Base-by-base conservation (phyloP, 345 rosid genomes). In the Eucalyptus curtisii region DNA sequence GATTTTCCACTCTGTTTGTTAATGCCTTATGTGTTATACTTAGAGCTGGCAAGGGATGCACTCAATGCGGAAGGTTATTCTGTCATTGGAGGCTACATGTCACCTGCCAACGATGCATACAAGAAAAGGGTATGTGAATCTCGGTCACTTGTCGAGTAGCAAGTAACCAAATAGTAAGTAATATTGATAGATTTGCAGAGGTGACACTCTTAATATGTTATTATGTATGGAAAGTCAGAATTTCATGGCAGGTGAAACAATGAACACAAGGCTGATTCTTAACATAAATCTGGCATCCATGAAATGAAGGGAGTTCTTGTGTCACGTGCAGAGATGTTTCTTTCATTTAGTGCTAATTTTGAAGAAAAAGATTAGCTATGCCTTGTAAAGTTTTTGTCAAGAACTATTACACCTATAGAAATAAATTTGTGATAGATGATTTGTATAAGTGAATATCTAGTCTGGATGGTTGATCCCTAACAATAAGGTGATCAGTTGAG, bases 21-120 rank as follows among this genome's bases (percentile, higher is more conserved):
- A 33, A n/a, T 57, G 48, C 25, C 81, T 57, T 86, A 86, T 88
- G 42, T 91, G 90, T 89, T 8, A 55, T 90, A 76, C 48, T 86
- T 91, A 97, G 99, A 98, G 93, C 90, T 98, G 89, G 99, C 97
- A 4, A 95, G 96, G 90, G 99, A 96, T 91, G 96, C 96, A 31
- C 88, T 98, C 88, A 94, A 88, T 49, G 93, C 90, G 11, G 92
- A 93, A 87, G 97, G 97, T 44, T 95, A 89, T 90, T 92, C 86
- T 93, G 98, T 97, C 90, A 93, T 97, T 91, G 99, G 97, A 85
- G 99, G 95, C 88, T 98, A 97, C 71, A 93, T 98, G 97, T 98
- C 99, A 40, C 98, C 99, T 80, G 99, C 94, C n/a, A 94, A 92
- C 91, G 96, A 98, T 92, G 96, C 96, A 25, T 98, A 96, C 94